Conservation (phyloP, 441 rosid genomes). For the Adansonia gregorii region DNA sequence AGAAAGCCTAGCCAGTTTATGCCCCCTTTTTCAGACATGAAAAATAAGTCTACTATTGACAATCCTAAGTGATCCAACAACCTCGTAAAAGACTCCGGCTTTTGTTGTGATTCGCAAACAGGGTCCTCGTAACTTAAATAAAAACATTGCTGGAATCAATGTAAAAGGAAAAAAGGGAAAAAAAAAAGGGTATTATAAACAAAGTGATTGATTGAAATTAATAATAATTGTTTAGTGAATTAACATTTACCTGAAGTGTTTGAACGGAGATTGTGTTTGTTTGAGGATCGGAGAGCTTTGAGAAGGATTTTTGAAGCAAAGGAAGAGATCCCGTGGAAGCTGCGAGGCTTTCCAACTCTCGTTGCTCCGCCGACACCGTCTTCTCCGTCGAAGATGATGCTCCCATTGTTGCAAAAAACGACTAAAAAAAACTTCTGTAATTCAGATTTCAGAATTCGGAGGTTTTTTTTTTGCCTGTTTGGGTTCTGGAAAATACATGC, state of each 20-base stretch:
- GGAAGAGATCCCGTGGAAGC: conserved; percentile 81
- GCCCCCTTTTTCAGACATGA: conserved; percentile 53
- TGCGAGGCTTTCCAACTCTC: conserved; percentile 72
- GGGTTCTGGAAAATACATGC: conserved; percentile 1
- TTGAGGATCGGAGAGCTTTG: conserved; percentile 65
- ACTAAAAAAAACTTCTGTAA: neutral
- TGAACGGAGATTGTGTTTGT: conserved; percentile 50
- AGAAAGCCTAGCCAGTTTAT: conserved; percentile 75
- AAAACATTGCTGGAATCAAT: conserved; percentile 61
- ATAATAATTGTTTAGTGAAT: neutral
- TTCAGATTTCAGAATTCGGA: neutral
- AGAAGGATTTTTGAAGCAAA: conserved; percentile 61
- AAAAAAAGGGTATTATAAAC: neutral
- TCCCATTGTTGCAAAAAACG: conserved; percentile 51
- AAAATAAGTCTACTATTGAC: conserved; percentile 67
- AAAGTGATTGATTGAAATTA: conserved; percentile 6
- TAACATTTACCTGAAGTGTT: conserved; percentile 59
- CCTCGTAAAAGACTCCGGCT: conserved; percentile 48
- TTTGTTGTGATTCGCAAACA: conserved; percentile 43
- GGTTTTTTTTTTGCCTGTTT: neutral
- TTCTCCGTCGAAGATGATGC: conserved; percentile 63
- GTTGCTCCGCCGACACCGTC: conserved; percentile 38
- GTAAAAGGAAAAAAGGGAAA: neutral
- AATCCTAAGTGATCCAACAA: conserved; percentile 63
- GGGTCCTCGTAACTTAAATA: conserved; percentile 43